Conservation (phyloP, 331 rosid species). For the Malus hybrid region DNA sequence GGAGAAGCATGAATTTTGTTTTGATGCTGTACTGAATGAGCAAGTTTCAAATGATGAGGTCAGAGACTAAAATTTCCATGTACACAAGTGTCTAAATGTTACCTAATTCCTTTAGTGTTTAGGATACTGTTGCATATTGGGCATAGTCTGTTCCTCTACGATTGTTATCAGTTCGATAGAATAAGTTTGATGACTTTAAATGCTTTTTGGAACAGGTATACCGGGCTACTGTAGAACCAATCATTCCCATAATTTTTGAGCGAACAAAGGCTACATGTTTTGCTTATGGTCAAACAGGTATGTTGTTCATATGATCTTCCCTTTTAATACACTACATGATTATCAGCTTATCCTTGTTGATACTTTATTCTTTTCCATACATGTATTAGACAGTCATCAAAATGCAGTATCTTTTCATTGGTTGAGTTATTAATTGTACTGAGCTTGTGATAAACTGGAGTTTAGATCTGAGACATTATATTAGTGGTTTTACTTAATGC, state of each 20-base stretch:
- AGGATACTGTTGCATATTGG: neutral
- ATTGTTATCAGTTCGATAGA: slow-evolving; percentile 8
- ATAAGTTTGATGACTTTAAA: slow-evolving; percentile 10
- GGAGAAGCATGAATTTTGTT: slow-evolving; percentile 97
- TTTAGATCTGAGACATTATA: neutral
- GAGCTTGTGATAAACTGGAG: neutral
- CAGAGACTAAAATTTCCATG: neutral
- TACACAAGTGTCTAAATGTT: neutral
- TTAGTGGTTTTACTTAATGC: neutral
- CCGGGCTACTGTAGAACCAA: slow-evolving; percentile 81
- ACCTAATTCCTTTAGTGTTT: slow-evolving; percentile 4
- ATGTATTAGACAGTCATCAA: neutral
- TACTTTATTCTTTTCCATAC: neutral
- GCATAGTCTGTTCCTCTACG: neutral
- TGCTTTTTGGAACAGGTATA: slow-evolving; percentile 58
- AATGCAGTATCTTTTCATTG: neutral
- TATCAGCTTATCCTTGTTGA: neutral
- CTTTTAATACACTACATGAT: neutral
- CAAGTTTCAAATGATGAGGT: slow-evolving; percentile 86
- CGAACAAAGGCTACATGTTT: slow-evolving; percentile 96
- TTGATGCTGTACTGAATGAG: slow-evolving; percentile 86
- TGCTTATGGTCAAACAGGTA: slow-evolving; percentile 99
- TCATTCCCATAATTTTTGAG: slow-evolving; percentile 87
- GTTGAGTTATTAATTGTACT: neutral
- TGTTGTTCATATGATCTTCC: slow-evolving; percentile 8